These are phyloP conservation scores for Fusarium sarcochroum DNA, from an alignment of 2,329 filamentous ascomycete species.

Conservation along the genomic window DNA sequence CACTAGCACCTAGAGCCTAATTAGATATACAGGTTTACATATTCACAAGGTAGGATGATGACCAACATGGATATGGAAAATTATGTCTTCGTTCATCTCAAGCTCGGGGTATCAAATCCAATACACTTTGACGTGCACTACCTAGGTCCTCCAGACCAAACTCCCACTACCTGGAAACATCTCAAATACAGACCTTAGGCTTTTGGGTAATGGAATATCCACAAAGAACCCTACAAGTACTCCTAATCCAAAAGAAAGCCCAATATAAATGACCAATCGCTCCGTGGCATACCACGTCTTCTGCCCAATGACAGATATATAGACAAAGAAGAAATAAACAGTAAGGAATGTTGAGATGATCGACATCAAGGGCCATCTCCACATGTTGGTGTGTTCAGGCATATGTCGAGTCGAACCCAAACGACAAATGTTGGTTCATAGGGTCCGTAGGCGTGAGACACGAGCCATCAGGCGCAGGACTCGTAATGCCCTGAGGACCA, in stretches of 20 bases:
- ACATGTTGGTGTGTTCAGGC: too few relatives aligned
- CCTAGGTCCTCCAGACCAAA: conserved; percentile 26
- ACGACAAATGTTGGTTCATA: conserved; percentile 33
- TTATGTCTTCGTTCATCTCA: conserved; percentile 28
- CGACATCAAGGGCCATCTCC: too few relatives aligned
- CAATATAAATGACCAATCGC: neutral
- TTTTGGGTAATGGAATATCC: conserved; percentile 16
- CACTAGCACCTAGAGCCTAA: too few relatives aligned
- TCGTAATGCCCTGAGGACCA: conserved; percentile 43
- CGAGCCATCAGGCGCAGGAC: conserved; percentile 38
- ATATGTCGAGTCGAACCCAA: conserved; percentile 35
- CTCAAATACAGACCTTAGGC: conserved; percentile 19
- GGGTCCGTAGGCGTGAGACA: conserved; percentile 42
- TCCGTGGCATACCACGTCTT: neutral
- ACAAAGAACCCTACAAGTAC: conserved; percentile 8
- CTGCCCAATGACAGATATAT: conserved; percentile 2
- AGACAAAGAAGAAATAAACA: conserved; percentile 22
- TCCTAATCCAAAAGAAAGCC: conserved; percentile 19
- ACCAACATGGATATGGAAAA: neutral
- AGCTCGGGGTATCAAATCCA: conserved; percentile 43
- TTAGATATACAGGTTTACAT: neutral
- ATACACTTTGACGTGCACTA: conserved; percentile 18
- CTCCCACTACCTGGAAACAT: conserved; percentile 26
- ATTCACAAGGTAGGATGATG: neutral
- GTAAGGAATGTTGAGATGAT: too few relatives aligned